Evolutionary conservation across 116 monocot species (phyloP).

Genomic region (Papilionanthe hybrid): DNA sequence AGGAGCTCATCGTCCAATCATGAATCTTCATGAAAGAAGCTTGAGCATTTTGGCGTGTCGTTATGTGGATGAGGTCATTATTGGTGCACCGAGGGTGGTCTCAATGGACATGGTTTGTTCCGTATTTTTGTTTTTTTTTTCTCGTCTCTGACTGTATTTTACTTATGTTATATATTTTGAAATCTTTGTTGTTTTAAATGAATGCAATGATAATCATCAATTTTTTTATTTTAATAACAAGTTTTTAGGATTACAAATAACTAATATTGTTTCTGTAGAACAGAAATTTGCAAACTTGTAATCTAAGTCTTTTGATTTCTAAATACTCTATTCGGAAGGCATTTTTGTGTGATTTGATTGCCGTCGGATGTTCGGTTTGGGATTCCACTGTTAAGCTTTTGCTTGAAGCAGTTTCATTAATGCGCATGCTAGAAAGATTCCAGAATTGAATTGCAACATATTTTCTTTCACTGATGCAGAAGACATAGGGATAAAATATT

Average conservation of each 20-base stretch:
- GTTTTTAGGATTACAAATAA: not conserved
- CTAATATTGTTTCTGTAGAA: not conserved
- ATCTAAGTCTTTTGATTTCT: not conserved
- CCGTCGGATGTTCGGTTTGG: not conserved
- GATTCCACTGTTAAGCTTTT: not conserved
- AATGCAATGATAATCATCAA: not conserved
- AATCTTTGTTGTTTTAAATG: not conserved
- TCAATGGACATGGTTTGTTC: slow-evolving; percentile 85
- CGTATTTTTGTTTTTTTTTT: not conserved
- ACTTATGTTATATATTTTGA: not conserved
- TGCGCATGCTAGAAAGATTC: not conserved
- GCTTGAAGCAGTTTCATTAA: not conserved
- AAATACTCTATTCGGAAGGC: not conserved
- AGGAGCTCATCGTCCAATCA: slow-evolving; percentile 86
- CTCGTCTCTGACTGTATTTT: not conserved
- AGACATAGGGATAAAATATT: not conserved
- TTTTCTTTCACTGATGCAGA: not conserved
- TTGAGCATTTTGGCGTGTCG: slow-evolving; percentile 95
- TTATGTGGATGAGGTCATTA: slow-evolving; percentile 99
- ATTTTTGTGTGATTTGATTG: not conserved
- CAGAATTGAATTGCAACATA: not conserved
- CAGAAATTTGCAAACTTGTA: not conserved
- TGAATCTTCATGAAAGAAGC: slow-evolving; percentile 99
- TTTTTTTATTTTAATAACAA: not conserved
- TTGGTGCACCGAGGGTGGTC: slow-evolving; percentile 94